phyloP scores from a whole-genome alignment of 2,329 filamentous ascomycete species.

The Cladosporium sphaerospermum region DNA sequence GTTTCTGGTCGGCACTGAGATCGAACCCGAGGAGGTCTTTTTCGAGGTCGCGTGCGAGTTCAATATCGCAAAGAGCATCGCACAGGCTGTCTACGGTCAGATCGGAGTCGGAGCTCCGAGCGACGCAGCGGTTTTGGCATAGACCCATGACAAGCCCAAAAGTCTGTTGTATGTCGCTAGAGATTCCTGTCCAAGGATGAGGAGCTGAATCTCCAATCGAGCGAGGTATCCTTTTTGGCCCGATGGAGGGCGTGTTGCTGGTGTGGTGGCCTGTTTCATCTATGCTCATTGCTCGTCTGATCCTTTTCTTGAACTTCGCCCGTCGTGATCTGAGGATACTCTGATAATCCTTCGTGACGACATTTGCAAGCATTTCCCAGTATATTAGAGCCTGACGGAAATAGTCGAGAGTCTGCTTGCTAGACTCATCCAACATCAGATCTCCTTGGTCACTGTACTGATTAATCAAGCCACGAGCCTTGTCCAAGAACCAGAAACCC shows the following conservation, averaged over 20 bases:
- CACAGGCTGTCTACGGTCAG: slow-evolving; percentile 7
- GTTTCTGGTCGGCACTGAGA: neutral
- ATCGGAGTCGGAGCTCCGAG: neutral
- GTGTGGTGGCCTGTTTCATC: neutral
- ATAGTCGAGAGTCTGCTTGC: slow-evolving; percentile 6
- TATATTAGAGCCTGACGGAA: slow-evolving; percentile 13
- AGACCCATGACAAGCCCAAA: slow-evolving; percentile 13
- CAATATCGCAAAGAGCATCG: slow-evolving; percentile 12
- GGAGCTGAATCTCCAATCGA: neutral
- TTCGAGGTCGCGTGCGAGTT: slow-evolving; percentile 13
- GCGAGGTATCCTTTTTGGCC: neutral
- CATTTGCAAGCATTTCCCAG: slow-evolving; percentile 14
- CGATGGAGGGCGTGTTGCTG: neutral
- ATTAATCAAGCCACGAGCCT: slow-evolving; percentile 10
- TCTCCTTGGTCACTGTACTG: neutral
- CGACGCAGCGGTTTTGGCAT: slow-evolving; percentile 9
- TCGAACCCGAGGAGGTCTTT: slow-evolving; percentile 9
- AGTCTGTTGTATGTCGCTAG: slow-evolving; percentile 10
- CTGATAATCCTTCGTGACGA: slow-evolving; percentile 10
- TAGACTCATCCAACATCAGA: neutral
- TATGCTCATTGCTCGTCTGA: slow-evolving; percentile 7
- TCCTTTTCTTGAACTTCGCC: slow-evolving; percentile 6
- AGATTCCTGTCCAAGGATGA: slow-evolving; percentile 13
- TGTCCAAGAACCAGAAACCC: slow-evolving; percentile 11
- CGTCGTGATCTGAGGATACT: neutral